A percentile compares a stretch with the other conserved stretches of the same genome.
Conservation (phyloP, 306 rosid species). For the Pyrus bretschneideri region DNA sequence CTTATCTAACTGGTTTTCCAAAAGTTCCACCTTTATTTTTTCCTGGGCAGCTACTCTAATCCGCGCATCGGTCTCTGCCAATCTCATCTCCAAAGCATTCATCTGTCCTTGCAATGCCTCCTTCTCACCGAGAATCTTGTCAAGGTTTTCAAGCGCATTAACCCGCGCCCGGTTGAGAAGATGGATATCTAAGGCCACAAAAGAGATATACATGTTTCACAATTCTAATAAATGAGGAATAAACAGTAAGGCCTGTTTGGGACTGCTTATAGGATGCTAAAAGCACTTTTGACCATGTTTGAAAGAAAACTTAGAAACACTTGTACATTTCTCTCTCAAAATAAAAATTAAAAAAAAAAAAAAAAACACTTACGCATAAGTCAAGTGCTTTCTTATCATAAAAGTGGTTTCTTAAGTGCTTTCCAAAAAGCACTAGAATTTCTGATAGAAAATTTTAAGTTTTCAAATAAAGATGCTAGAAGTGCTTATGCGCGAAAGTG, state of each 20-base stretch:
- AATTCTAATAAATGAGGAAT: constrained; percentile 3
- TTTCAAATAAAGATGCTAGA: not conserved
- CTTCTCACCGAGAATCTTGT: constrained; percentile 66
- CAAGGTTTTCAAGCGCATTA: constrained; percentile 67
- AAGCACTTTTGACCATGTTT: not conserved
- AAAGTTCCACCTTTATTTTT: constrained; percentile 52
- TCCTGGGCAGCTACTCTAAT: constrained; percentile 63
- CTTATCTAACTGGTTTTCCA: constrained; percentile 59
- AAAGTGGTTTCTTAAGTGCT: not conserved
- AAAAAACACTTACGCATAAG: too few relatives aligned
- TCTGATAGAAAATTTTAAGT: not conserved
- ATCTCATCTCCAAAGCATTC: constrained; percentile 50
- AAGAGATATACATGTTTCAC: constrained; percentile 17
- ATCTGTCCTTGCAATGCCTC: constrained; percentile 68
- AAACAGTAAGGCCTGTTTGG: not conserved
- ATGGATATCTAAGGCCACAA: constrained; percentile 54
- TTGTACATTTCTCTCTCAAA: too few relatives aligned
- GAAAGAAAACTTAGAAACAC: too few relatives aligned
- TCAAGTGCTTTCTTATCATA: too few relatives aligned
- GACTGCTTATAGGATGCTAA: not conserved
- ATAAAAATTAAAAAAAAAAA: too few relatives aligned
- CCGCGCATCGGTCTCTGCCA: constrained; percentile 71
- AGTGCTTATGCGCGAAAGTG: not conserved
- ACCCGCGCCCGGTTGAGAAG: constrained; percentile 78
- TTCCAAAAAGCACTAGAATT: not conserved